Base-by-base conservation (phyloP, 2,329 filamentous ascomycete genomes). In the Aspergillus fumigatiaffinis region DNA sequence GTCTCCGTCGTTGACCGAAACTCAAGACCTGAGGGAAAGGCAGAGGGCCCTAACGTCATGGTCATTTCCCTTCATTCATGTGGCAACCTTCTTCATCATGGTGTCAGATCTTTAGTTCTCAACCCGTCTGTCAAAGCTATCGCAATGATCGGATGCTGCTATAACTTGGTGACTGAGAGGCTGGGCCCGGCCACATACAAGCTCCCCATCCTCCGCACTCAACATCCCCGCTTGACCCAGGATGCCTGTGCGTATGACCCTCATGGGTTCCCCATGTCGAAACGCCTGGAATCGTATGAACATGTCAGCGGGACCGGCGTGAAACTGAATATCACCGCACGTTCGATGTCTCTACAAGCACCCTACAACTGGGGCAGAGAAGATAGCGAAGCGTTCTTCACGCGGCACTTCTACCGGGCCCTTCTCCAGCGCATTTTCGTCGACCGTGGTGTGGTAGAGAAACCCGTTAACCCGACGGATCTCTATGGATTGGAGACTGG, bases 291-390 rank as follows among this genome's bases (percentile, higher is more conserved):
- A 56, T 71, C 81, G 69, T 74, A 84, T 73, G 69, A 75, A 3
- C 83, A 88, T 65, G 73, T 79, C 21, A 77, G 75, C 17, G 79
- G 80, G 8, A 72, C 73, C 25, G 91, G 92, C 2, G 81, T 97
- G 50, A 84, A 90, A 25, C 81, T 97, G 56, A 97, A 99, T 74
- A 96, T 97, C 70, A 99, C 94, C 3, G 92, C 94, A 1, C 86
- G 94, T 48, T 96, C 96, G 89, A 97, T 97, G 93, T 93, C 93
- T 2, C 92, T 95, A 51, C 94, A 99, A 77, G 94, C 94, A 7
- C 92, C 94, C 1, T 82, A 87, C 58, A 99, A 99, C 77, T 99
- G 94, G 94, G 89, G 89, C 2, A 79, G 81, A 25, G 79, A 82
- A 28, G 92, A 96, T 59, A 95, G 90, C 71, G 88, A 92, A 52